These are phyloP conservation scores for Endotrypanum monterogeii DNA, from an alignment of 208 protist genomes.

Conservation along the genomic window DNA sequence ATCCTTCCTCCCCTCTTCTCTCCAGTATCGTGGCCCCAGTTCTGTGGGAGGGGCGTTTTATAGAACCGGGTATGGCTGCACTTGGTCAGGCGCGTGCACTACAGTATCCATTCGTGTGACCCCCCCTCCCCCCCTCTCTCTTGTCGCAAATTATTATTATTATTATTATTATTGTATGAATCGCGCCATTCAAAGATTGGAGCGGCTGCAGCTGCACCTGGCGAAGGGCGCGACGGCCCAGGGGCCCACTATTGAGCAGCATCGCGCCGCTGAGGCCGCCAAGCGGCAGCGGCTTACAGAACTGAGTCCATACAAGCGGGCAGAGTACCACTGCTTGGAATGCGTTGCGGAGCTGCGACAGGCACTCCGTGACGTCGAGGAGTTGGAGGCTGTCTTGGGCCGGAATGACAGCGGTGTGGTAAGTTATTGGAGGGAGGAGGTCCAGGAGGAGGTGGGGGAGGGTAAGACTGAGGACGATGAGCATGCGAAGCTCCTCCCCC, in stretches of 20 bases:
- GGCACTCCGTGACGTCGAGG: constrained; percentile 31
- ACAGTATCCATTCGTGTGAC: not conserved
- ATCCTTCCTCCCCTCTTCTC: no score
- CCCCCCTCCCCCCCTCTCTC: not conserved
- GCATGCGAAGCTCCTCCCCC: constrained; percentile 16
- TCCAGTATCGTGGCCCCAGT: no score
- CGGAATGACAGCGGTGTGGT: not conserved
- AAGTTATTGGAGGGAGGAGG: constrained; percentile 8
- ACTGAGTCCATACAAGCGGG: constrained; percentile 51
- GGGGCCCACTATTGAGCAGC: constrained; percentile 1
- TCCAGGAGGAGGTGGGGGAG: not conserved
- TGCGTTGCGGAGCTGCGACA: constrained; percentile 46
- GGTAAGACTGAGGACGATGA: constrained; percentile 7
- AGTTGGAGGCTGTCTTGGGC: constrained; percentile 17
- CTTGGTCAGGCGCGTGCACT: not conserved
- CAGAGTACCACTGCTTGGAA: constrained; percentile 55
- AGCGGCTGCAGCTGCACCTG: constrained; percentile 18
- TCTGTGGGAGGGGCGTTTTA: no score
- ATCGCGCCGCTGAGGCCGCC: constrained; percentile 11
- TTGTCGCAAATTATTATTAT: no score
- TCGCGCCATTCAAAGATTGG: constrained; percentile 16
- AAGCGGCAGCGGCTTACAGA: constrained; percentile 26
- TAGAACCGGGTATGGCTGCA: no score
- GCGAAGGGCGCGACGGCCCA: not conserved
- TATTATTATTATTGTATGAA: constrained; percentile 8